Conservation (phyloP, 2,329 filamentous ascomycete species). For the Nannizziopsis arthrosporioides region DNA sequence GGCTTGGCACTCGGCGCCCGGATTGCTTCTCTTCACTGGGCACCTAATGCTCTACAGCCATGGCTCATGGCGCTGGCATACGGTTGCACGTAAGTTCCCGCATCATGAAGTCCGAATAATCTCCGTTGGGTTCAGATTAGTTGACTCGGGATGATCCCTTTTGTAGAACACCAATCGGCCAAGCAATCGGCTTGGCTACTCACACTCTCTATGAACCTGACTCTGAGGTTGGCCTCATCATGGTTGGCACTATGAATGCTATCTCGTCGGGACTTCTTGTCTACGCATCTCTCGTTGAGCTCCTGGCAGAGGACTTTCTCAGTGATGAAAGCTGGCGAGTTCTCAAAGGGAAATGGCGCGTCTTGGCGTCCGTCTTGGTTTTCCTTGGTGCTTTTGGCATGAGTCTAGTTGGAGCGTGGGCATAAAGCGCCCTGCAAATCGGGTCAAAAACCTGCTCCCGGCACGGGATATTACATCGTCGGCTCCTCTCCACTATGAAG, state of each 20-base stretch:
- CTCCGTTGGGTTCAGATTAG: background rate
- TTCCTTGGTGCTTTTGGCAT: slow-evolving; percentile 54
- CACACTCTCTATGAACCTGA: slow-evolving; percentile 64
- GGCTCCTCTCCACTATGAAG: too few relatives aligned
- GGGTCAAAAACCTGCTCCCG: background rate
- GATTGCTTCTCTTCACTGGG: slow-evolving; percentile 25
- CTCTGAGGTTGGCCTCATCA: slow-evolving; percentile 58
- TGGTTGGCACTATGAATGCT: slow-evolving; percentile 74
- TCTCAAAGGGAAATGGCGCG: slow-evolving; percentile 49
- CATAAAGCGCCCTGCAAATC: slow-evolving; percentile 31
- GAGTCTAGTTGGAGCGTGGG: slow-evolving; percentile 62
- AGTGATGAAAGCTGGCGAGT: slow-evolving; percentile 61
- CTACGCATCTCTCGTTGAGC: slow-evolving; percentile 65
- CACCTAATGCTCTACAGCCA: slow-evolving; percentile 25
- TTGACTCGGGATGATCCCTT: background rate
- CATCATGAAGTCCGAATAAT: background rate
- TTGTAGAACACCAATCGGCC: slow-evolving; percentile 58
- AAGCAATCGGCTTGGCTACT: slow-evolving; percentile 65
- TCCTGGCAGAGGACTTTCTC: slow-evolving; percentile 67
- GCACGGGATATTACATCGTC: background rate
- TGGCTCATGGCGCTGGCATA: slow-evolving; percentile 71
- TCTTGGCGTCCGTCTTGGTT: slow-evolving; percentile 53
- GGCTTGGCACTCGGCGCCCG: slow-evolving; percentile 27
- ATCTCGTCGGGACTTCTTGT: slow-evolving; percentile 65
- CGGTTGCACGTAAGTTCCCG: slow-evolving; percentile 40